phyloP scores from a whole-genome alignment of 148 eudicot species.

The Chenopodium formosanum region DNA sequence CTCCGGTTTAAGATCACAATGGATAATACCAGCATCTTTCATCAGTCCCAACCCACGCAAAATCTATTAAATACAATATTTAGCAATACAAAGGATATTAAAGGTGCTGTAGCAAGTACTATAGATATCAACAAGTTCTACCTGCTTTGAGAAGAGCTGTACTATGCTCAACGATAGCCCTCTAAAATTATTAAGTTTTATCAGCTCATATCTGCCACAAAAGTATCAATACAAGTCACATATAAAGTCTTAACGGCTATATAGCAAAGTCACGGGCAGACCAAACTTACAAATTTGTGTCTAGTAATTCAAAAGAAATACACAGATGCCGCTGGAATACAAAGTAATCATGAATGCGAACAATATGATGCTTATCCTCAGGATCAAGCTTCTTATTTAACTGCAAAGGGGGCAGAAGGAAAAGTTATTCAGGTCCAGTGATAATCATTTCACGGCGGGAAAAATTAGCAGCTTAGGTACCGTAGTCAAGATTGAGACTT shows the following conservation, averaged over 20 bases:
- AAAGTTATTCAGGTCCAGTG: slow-evolving; percentile 9
- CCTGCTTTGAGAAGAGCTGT: slow-evolving; percentile 97
- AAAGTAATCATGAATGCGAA: slow-evolving; percentile 91
- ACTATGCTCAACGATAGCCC: slow-evolving; percentile 91
- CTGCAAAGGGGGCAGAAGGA: slow-evolving; percentile 40
- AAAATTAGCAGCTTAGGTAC: slow-evolving; percentile 38
- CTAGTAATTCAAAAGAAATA: slow-evolving; percentile 91
- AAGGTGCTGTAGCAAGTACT: slow-evolving; percentile 2
- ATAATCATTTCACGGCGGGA: slow-evolving; percentile 16
- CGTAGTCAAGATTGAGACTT: slow-evolving; percentile 84
- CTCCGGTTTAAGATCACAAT: slow-evolving; percentile 97
- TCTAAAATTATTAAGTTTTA: slow-evolving; percentile 76
- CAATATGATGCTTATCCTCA: slow-evolving; percentile 94
- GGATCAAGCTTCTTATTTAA: slow-evolving; percentile 90
- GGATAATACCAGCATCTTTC: slow-evolving; percentile 95
- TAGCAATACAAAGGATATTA: slow-evolving; percentile 6
- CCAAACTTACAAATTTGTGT: slow-evolving; percentile 73
- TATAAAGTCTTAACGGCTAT: slow-evolving; percentile 8
- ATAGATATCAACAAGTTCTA: slow-evolving; percentile 21
- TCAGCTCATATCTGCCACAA: slow-evolving; percentile 74
- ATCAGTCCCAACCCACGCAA: slow-evolving; percentile 84
- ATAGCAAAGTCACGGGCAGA: slow-evolving; percentile 1
- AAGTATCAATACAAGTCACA: slow-evolving; percentile 13
- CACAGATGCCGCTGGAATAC: slow-evolving; percentile 87
- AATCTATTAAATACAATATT: slow-evolving; percentile 44